These are phyloP conservation scores for Diutina pseudorugosa DNA, from an alignment of 1,139 yeast species.

Conservation along the genomic window DNA sequence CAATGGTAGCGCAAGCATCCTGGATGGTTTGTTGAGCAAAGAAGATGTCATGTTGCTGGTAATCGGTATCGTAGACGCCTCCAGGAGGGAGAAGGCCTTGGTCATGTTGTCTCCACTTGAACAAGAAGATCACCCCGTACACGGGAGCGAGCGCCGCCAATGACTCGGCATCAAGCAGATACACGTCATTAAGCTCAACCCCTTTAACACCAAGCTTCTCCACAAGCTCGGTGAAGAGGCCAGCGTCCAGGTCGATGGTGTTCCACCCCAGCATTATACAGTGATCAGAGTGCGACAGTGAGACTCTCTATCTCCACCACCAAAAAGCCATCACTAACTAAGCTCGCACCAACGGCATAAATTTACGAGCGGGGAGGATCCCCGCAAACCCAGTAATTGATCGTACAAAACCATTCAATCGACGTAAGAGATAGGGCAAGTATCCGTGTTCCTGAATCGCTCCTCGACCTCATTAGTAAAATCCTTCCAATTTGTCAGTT, in stretches of 20 bases:
- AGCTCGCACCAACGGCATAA: no score
- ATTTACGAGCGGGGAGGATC: no score
- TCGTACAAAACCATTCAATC: no score
- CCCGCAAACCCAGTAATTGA: no score
- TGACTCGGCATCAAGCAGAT: slow-evolving; percentile 39
- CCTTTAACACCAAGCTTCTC: slow-evolving; percentile 45
- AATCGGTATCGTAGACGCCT: slow-evolving; percentile 33
- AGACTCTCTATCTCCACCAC: no score
- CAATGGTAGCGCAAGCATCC: slow-evolving; percentile 73
- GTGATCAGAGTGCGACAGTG: background rate
- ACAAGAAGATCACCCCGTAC: slow-evolving; percentile 52
- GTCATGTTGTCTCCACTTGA: slow-evolving; percentile 36
- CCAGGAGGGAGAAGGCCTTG: slow-evolving; percentile 21
- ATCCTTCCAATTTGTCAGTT: no score
- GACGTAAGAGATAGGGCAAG: no score
- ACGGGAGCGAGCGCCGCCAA: slow-evolving; percentile 30
- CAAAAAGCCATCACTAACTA: background rate
- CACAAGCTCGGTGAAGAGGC: slow-evolving; percentile 57
- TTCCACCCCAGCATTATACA: slow-evolving; percentile 36
- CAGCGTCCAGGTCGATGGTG: slow-evolving; percentile 64
- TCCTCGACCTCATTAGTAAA: no score
- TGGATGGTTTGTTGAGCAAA: slow-evolving; percentile 59
- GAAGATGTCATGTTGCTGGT: slow-evolving; percentile 29
- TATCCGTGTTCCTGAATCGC: no score
- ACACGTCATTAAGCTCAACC: slow-evolving; percentile 50